Evolutionary conservation across 495 filamentous ascomycete genomes (phyloP).

Genomic region (Neurospora pannonica): DNA sequence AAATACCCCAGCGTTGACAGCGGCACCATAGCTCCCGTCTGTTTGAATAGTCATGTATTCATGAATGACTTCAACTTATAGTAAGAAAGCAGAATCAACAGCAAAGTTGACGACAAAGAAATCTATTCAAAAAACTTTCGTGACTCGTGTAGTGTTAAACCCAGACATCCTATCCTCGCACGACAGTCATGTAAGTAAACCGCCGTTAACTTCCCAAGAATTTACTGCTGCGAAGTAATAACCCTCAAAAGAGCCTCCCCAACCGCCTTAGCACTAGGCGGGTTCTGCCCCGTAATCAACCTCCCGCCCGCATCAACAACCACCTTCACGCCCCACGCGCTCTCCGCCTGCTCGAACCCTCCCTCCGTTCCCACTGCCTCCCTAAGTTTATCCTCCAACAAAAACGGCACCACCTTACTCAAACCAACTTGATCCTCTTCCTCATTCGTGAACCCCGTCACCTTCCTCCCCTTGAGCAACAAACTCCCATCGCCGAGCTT

Average conservation of each 20-base stretch:
- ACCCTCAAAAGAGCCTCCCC: slow-evolving; percentile 41
- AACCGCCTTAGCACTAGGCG: slow-evolving; percentile 50
- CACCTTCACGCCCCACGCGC: slow-evolving; percentile 51
- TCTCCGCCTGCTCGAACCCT: slow-evolving; percentile 47
- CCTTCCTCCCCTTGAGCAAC: slow-evolving; percentile 39
- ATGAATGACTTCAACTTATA: not conserved
- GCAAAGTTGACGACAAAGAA: not conserved
- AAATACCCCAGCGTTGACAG: not conserved
- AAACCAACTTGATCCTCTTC: slow-evolving; percentile 52
- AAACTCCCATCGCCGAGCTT: slow-evolving; percentile 41
- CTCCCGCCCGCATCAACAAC: slow-evolving; percentile 41
- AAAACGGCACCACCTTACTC: slow-evolving; percentile 48
- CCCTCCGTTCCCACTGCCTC: slow-evolving; percentile 39
- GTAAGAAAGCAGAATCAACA: not conserved
- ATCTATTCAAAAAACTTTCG: not conserved
- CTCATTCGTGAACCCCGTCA: slow-evolving; percentile 59
- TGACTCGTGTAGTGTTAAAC: too few relatives aligned
- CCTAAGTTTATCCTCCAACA: slow-evolving; percentile 50
- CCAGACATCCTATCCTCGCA: too few relatives aligned
- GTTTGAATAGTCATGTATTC: not conserved
- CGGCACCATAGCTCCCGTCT: not conserved
- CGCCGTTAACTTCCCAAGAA: too few relatives aligned
- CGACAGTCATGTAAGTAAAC: too few relatives aligned
- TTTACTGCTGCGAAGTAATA: not conserved
- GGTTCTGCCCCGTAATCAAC: slow-evolving; percentile 71